A percentile compares a stretch with the other conserved stretches of the same genome.
phyloP scores from a whole-genome alignment of 148 eudicot genomes.

The Rhododendron ferrugineum region DNA sequence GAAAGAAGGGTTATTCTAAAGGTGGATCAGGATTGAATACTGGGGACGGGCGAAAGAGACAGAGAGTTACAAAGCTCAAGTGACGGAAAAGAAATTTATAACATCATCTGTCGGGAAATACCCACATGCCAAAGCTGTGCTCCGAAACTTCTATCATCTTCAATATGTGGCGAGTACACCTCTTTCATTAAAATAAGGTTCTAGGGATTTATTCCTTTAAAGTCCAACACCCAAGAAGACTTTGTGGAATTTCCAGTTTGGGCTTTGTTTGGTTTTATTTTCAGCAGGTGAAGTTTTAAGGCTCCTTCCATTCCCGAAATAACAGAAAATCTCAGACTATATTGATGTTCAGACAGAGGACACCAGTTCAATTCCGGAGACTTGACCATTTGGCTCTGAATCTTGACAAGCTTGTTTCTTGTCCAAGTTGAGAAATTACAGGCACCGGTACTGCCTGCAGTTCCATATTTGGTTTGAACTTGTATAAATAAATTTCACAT shows the following conservation, averaged over 20 bases:
- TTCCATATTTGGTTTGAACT: constrained; percentile 1
- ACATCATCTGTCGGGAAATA: neutral
- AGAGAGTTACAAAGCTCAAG: constrained; percentile 17
- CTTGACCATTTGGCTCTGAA: neutral
- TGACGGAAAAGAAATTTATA: constrained; percentile 4
- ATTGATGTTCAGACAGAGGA: constrained; percentile 5
- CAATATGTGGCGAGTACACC: neutral
- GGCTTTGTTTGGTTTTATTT: constrained; percentile 1
- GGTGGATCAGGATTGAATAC: constrained; percentile 11
- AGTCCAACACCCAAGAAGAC: neutral
- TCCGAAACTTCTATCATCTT: neutral
- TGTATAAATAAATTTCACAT: constrained; percentile 7
- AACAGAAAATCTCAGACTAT: neutral
- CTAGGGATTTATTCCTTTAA: neutral
- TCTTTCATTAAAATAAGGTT: neutral
- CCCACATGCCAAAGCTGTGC: neutral
- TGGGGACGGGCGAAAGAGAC: constrained; percentile 20
- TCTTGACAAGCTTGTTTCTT: constrained; percentile 1
- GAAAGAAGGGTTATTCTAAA: constrained; percentile 11
- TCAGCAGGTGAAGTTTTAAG: constrained; percentile 8
- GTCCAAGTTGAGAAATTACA: constrained; percentile 16
- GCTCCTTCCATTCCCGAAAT: neutral
- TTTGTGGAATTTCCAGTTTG: constrained; percentile 1
- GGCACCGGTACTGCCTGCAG: constrained; percentile 4
- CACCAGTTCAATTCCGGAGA: neutral